Evolutionary conservation across 1,284 basidiomycete genomes (phyloP), one percentile per base, ranked within the genome.

Genomic region (Leccinum solheimii): DNA sequence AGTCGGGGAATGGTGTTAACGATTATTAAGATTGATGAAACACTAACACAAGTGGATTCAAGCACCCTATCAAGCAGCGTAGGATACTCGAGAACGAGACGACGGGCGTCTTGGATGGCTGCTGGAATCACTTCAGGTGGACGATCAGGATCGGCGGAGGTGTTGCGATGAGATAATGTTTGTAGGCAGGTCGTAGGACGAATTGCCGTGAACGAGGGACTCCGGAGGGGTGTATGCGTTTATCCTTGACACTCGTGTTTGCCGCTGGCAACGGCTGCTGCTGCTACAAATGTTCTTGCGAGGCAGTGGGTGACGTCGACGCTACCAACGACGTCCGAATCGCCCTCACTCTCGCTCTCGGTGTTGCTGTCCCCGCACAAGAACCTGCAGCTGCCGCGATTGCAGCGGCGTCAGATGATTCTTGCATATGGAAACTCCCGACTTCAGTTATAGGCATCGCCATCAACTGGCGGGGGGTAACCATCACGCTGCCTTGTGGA

Each of bases 41-140:
- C 23, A 23, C 23, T 23, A 23, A 23, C 23, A 23, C 23, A 23
- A 23, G 23, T 23, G 23, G 23, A 23, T 23, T 23, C 23, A 23
- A 23, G 23, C 23, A 23, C 23, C 23, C 23, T 23, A 23, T 23
- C 23, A 23, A 23, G 23, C 23, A 3, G 23, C 23, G 23, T 23
- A 23, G 23, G 23, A 23, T 23, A 23, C 83, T 80, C 57, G 82
- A 84, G 70, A 87, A 85, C 30, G 83, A 82, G 64, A 83, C 75
- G 70, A 86, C 71, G 49, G 81, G 77, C 51, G 74, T 71, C 76
- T 81, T 80, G 60, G 79, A 74, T 55, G 83, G 75, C 74, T 95
- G 92, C 75, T 96, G 93, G 79, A 98, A 98, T 36, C 95, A 85
- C 79, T 97, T 98, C 56, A 97, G 83, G 69, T 98, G 95, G 63